A percentile compares a stretch with the other conserved stretches of the same genome.
Conservation (phyloP, 78 protist genomes). For the Dictyostelium capitatum region DNA sequence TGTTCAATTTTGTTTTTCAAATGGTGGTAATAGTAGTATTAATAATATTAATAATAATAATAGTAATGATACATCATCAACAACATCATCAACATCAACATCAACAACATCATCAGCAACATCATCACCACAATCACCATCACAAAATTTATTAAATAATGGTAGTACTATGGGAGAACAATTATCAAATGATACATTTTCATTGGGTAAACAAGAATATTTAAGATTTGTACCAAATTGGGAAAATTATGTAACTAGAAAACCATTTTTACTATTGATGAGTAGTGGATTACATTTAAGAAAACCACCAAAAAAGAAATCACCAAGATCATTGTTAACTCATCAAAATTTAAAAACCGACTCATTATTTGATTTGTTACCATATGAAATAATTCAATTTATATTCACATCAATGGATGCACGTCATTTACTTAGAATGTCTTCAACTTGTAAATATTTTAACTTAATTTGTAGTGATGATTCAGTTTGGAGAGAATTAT, state of each 20-base stretch:
- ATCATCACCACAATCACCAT: background rate
- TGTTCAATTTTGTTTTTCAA: background rate
- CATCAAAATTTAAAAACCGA: background rate
- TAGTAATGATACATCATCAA: background rate
- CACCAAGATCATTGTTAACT: background rate
- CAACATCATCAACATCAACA: background rate
- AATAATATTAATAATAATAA: background rate
- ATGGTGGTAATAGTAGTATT: background rate
- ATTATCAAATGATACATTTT: background rate
- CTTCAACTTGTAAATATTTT: slow-evolving; percentile 41
- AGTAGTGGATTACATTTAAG: background rate
- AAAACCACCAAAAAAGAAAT: slow-evolving; percentile 26
- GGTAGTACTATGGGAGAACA: too few relatives aligned
- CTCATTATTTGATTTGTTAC: slow-evolving; percentile 37
- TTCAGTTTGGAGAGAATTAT: slow-evolving; percentile 33
- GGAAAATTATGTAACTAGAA: slow-evolving; percentile 19
- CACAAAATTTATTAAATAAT: too few relatives aligned
- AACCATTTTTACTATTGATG: slow-evolving; percentile 53
- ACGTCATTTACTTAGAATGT: background rate
- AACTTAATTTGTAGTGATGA: background rate
- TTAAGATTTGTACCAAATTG: slow-evolving; percentile 23
- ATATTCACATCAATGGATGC: slow-evolving; percentile 38
- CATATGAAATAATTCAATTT: slow-evolving; percentile 35
- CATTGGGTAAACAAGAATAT: background rate
- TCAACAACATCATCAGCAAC: background rate